Evolutionary conservation across 371 early-diverging fungal genomes (phyloP).

Genomic region (Aphelidium insulamus): DNA sequence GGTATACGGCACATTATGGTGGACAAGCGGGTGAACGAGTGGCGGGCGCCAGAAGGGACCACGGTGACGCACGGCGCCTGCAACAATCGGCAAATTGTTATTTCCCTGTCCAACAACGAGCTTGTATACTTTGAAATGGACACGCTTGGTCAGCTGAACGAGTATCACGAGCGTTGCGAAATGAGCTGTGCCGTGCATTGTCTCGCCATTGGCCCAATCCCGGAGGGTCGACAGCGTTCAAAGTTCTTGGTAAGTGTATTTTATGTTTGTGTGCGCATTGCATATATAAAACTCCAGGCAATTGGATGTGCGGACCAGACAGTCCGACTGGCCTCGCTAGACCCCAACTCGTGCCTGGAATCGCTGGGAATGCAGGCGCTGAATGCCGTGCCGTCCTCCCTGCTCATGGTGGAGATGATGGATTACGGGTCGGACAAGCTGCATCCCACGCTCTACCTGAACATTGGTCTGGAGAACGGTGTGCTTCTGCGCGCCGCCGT

Average conservation of each 20-base stretch:
- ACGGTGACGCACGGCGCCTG: conserved; percentile 49
- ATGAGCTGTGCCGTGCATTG: conserved; percentile 46
- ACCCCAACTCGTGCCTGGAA: conserved; percentile 52
- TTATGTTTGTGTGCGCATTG: background rate
- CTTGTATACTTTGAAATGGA: conserved; percentile 87
- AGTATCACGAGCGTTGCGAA: conserved; percentile 53
- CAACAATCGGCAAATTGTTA: conserved; percentile 56
- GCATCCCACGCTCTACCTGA: conserved; percentile 48
- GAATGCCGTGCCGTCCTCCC: conserved; percentile 25
- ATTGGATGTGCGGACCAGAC: conserved; percentile 82
- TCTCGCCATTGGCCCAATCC: conserved; percentile 54
- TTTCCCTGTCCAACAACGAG: conserved; percentile 63
- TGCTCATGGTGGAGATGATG: conserved; percentile 50
- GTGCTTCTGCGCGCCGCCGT: conserved; percentile 65
- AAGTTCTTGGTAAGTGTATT: conserved; percentile 29
- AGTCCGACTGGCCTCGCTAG: conserved; percentile 66
- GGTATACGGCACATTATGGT: conserved; percentile 71
- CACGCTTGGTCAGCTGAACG: conserved; percentile 56
- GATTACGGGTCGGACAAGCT: conserved; percentile 31
- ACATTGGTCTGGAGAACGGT: conserved; percentile 79
- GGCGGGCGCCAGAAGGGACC: conserved; percentile 69
- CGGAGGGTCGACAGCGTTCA: conserved; percentile 50
- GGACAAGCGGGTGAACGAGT: conserved; percentile 76
- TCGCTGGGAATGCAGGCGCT: conserved; percentile 56
- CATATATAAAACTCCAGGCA: conserved; percentile 16